phyloP scores from a whole-genome alignment of 73 alveolate species.

The Paramecium octaurelia region DNA sequence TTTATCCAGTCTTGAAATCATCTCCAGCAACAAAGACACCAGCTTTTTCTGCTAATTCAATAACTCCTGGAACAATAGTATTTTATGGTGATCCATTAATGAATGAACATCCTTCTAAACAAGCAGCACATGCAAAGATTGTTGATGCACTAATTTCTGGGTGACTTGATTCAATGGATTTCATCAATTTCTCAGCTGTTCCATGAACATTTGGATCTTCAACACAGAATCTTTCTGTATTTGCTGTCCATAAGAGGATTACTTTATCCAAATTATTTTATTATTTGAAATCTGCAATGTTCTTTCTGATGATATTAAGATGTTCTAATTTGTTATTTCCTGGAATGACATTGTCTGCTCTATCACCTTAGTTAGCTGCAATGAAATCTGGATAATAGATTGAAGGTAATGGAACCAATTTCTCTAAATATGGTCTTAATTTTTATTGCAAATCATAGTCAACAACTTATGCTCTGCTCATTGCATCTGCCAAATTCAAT shows the following conservation, averaged over 20 bases:
- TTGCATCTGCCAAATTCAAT: conserved; percentile 85
- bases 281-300: conserved; percentile 80
- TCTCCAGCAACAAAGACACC: conserved; percentile 86
- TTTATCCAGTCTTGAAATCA: conserved; percentile 93
- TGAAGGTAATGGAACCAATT: conserved; percentile 81
- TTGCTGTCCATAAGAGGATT: conserved; percentile 88
- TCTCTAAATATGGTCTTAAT: conserved; percentile 61
- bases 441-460: conserved; percentile 59
- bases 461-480: conserved; percentile 87
- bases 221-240: conserved; percentile 85
- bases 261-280: conserved; percentile 78
- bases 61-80: conserved; percentile 89
- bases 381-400: conserved; percentile 86
- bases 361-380: conserved; percentile 93
- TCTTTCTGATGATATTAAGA: conserved; percentile 73
- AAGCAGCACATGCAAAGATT: conserved; percentile 74
- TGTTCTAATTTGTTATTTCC: conserved; percentile 86
- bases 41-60: conserved; percentile 82
- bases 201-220: conserved; percentile 73
- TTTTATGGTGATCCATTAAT: conserved; percentile 90
- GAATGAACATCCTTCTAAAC: conserved; percentile 85
- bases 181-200: conserved; percentile 77
- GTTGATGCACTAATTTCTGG: conserved; percentile 69
- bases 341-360: conserved; percentile 89
- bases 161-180: conserved; percentile 62